phyloP scores from a whole-genome alignment of 345 rosid genomes.

The Eucalyptus coolabah region DNA sequence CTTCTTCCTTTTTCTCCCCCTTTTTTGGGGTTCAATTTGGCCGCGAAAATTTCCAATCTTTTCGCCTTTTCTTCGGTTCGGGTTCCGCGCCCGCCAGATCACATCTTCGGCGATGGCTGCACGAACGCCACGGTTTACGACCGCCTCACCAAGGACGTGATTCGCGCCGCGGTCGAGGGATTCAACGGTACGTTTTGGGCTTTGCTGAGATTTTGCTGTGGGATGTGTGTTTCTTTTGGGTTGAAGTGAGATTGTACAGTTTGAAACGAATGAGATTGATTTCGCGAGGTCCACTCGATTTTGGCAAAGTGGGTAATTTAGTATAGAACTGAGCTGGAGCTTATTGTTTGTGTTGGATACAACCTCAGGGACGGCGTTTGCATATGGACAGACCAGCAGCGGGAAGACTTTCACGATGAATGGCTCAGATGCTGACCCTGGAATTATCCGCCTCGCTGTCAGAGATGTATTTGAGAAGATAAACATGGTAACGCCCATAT shows the following conservation, averaged over 20 bases:
- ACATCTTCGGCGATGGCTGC: slow-evolving; percentile 65
- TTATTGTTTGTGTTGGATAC: background rate
- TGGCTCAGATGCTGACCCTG: slow-evolving; percentile 68
- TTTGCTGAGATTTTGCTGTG: background rate
- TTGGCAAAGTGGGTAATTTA: background rate
- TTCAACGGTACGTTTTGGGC: slow-evolving; percentile 48
- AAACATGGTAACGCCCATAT: slow-evolving; percentile 15
- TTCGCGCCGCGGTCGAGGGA: slow-evolving; percentile 71
- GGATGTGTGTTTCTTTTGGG: background rate
- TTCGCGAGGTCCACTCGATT: background rate
- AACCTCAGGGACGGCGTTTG: slow-evolving; percentile 82
- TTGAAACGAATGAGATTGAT: background rate
- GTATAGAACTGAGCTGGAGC: background rate
- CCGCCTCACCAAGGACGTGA: slow-evolving; percentile 70
- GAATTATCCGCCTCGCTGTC: slow-evolving; percentile 69
- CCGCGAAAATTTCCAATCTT: background rate
- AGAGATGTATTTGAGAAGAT: slow-evolving; percentile 56
- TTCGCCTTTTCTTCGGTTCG: background rate
- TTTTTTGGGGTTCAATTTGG: background rate
- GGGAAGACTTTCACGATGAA: slow-evolving; percentile 98
- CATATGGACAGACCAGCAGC: slow-evolving; percentile 97
- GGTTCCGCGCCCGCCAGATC: slow-evolving; percentile 27
- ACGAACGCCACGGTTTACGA: slow-evolving; percentile 57
- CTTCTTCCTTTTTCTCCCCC: background rate
- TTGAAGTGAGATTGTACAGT: background rate